Conservation (phyloP, 148 eudicot species). For the Arctostaphylos glauca region DNA sequence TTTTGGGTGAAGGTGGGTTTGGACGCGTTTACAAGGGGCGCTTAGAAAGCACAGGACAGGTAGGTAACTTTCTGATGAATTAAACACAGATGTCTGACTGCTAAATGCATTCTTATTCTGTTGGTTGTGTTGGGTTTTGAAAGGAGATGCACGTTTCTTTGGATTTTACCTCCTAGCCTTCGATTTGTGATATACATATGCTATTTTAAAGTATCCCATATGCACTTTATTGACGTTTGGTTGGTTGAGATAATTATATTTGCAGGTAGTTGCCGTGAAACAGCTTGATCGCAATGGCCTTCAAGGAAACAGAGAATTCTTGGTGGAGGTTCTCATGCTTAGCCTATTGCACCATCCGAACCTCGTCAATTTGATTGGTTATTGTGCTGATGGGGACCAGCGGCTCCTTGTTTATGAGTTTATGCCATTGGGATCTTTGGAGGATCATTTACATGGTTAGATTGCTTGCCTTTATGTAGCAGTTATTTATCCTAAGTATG, state of each 20-base stretch:
- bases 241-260: slow-evolving; percentile 15
- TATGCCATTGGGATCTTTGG: slow-evolving; percentile 89
- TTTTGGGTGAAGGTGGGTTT: slow-evolving; percentile 95
- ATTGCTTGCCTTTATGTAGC: not conserved
- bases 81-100: not conserved
- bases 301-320: slow-evolving; percentile 86
- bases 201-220: not conserved
- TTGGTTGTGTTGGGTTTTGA: not conserved
- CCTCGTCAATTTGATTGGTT: slow-evolving; percentile 89
- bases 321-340: slow-evolving; percentile 96
- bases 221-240: slow-evolving; percentile 6
- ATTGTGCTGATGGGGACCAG: slow-evolving; percentile 95
- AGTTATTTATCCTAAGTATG: not conserved
- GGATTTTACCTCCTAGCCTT: not conserved
- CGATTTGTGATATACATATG: not conserved
- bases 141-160: not conserved
- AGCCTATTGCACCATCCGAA: slow-evolving; percentile 84
- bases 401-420: slow-evolving; percentile 90
- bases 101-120: not conserved
- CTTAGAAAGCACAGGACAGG: slow-evolving; percentile 87
- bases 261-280: slow-evolving; percentile 88
- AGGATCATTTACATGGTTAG: slow-evolving; percentile 95
- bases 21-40: slow-evolving; percentile 89
- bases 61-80: slow-evolving; percentile 13
- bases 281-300: slow-evolving; percentile 96